These are phyloP conservation scores for Ceratocystis variospora DNA, from an alignment of 2,329 filamentous ascomycete species.

Conservation along the genomic window DNA sequence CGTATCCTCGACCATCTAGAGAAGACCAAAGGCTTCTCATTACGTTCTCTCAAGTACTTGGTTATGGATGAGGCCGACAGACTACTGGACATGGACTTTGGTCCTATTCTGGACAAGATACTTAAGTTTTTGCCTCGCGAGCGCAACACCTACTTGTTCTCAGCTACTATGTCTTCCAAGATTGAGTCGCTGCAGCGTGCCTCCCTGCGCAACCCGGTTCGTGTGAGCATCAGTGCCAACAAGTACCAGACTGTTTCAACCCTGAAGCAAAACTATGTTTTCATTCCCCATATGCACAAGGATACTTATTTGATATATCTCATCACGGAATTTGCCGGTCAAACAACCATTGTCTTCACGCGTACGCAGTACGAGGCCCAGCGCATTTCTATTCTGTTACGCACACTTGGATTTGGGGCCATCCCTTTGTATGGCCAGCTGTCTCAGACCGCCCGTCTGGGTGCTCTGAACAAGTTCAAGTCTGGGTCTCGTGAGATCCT, in stretches of 20 bases:
- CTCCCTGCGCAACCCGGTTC: constrained; percentile 68
- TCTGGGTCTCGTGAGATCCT: constrained; percentile 69
- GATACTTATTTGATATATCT: constrained; percentile 81
- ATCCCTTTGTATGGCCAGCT: constrained; percentile 90
- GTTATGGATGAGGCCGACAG: constrained; percentile 94
- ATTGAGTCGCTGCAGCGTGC: constrained; percentile 87
- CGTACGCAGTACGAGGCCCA: constrained; percentile 86
- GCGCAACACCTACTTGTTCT: constrained; percentile 76
- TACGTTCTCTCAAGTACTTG: constrained; percentile 69
- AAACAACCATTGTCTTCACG: constrained; percentile 79
- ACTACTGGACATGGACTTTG: constrained; percentile 86
- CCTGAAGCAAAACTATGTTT: constrained; percentile 71
- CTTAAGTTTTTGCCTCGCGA: constrained; percentile 74
- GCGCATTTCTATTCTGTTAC: constrained; percentile 67
- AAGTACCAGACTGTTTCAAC: constrained; percentile 89
- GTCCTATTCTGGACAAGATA: constrained; percentile 82
- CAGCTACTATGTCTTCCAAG: constrained; percentile 85
- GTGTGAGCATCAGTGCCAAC: constrained; percentile 65
- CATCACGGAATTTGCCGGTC: constrained; percentile 73
- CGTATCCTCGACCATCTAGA: constrained; percentile 83
- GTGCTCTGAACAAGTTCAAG: constrained; percentile 82
- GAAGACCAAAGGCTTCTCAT: constrained; percentile 89
- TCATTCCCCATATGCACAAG: constrained; percentile 76
- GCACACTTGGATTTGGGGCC: constrained; percentile 73
- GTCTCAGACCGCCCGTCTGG: constrained; percentile 72